phyloP scores from a whole-genome alignment of 2,329 filamentous ascomycete species.

The Fusarium aywerte region DNA sequence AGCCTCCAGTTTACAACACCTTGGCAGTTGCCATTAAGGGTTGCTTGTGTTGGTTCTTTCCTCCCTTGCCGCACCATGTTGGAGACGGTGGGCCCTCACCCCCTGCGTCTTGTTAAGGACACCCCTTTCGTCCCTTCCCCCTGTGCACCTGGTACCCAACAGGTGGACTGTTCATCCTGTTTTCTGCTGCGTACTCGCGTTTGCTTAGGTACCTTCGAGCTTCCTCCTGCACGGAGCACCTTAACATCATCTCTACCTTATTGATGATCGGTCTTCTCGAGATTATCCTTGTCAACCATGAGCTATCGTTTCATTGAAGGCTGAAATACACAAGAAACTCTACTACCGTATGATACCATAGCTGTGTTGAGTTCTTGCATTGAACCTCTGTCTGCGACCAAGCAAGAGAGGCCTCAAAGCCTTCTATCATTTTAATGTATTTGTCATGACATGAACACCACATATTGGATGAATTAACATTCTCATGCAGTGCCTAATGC shows the following conservation, averaged over 20 bases:
- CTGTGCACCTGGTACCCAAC: conserved; percentile 33
- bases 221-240: conserved; percentile 14
- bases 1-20: conserved; percentile 3
- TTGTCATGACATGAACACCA: background rate
- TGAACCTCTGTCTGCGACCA: background rate
- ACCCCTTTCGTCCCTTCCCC: conserved; percentile 34
- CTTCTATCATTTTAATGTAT: background rate
- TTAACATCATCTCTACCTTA: conserved; percentile 11
- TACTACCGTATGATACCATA: background rate
- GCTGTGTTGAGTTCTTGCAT: background rate
- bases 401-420: background rate
- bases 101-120: conserved; percentile 24
- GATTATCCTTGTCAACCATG: conserved; percentile 36
- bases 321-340: background rate
- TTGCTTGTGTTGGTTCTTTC: conserved; percentile 13
- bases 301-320: conserved; percentile 14
- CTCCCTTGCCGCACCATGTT: conserved; percentile 43
- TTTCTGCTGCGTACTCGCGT: conserved; percentile 19
- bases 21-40: conserved; percentile 10
- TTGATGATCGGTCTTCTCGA: conserved; percentile 14
- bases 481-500: background rate
- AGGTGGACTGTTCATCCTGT: conserved; percentile 42
- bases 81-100: conserved; percentile 21
- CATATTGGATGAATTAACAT: background rate
- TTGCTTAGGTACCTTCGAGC: background rate